Conservation (phyloP, 2,329 filamentous ascomycete genomes). For the Pseudocercospora eumusae region DNA sequence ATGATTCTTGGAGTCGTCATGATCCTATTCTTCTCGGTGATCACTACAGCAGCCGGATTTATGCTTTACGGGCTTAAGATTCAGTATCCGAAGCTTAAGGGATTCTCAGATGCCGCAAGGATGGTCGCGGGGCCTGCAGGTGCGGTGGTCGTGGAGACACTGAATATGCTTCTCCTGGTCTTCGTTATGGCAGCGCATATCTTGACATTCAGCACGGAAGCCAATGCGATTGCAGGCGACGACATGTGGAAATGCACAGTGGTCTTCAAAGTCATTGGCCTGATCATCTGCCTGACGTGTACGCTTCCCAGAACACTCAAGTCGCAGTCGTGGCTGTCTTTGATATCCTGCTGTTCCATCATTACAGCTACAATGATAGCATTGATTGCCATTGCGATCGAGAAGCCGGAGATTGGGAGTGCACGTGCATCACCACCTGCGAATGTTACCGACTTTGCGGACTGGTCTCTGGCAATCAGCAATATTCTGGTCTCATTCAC, state of each 20-base stretch:
- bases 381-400: constrained; percentile 47
- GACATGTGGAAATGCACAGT: constrained; percentile 60
- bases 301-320: constrained; percentile 64
- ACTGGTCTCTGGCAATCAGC: constrained; percentile 49
- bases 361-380: constrained; percentile 61
- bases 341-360: constrained; percentile 66
- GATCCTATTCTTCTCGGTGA: constrained; percentile 55
- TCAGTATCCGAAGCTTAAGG: constrained; percentile 59
- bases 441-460: constrained; percentile 42
- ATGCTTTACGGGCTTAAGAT: constrained; percentile 61
- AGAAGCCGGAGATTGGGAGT: constrained; percentile 43
- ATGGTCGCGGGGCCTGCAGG: constrained; percentile 63
- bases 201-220: constrained; percentile 68
- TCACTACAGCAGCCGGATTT: constrained; percentile 63
- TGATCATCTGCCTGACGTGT: constrained; percentile 60
- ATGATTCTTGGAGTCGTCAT: constrained; percentile 52
- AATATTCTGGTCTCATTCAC: constrained; percentile 70
- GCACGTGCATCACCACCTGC: constrained; percentile 46
- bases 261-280: constrained; percentile 62
- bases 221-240: constrained; percentile 64
- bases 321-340: constrained; percentile 63
- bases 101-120: constrained; percentile 68
- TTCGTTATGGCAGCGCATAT: constrained; percentile 67
- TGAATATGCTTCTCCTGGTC: constrained; percentile 16
- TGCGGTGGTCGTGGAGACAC: constrained; percentile 60